Evolutionary conservation across 1,139 yeast species (phyloP).

Genomic region (Maudiozyma humilis): DNA sequence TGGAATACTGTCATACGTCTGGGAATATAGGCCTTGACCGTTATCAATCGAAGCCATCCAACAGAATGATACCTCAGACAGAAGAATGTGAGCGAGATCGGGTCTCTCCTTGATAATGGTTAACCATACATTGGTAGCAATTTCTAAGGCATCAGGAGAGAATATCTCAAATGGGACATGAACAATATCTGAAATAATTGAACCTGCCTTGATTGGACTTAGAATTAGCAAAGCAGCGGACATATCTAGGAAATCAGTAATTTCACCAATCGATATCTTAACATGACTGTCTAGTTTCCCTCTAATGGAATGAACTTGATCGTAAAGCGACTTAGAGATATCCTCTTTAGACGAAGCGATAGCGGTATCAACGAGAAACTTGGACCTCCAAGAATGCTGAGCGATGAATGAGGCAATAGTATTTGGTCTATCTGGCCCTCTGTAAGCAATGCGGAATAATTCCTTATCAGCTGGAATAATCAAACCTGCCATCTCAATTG

Average conservation of each 20-base stretch:
- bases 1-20: constrained; percentile 45
- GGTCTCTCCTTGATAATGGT: constrained; percentile 66
- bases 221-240: constrained; percentile 42
- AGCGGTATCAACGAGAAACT: constrained; percentile 33
- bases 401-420: constrained; percentile 68
- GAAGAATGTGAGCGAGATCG: constrained; percentile 48
- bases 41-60: constrained; percentile 64
- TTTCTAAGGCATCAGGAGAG: constrained; percentile 51
- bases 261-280: constrained; percentile 29
- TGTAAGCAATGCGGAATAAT: constrained; percentile 27
- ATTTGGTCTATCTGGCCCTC: constrained; percentile 38
- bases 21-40: constrained; percentile 58
- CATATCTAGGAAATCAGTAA: constrained; percentile 40
- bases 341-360: constrained; percentile 26
- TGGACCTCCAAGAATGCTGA: constrained; percentile 69
- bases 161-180: constrained; percentile 64
- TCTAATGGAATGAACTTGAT: constrained; percentile 18
- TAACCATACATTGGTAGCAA: constrained; percentile 73
- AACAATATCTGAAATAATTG: constrained; percentile 51
- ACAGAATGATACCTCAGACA: constrained; percentile 52
- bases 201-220: constrained; percentile 41
- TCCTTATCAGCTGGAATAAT: constrained; percentile 61
- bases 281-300: constrained; percentile 14
- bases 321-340: constrained; percentile 20
- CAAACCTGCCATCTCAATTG: constrained; percentile 77